Conservation (phyloP, 305 asterid species). For the Solanum hybrid region DNA sequence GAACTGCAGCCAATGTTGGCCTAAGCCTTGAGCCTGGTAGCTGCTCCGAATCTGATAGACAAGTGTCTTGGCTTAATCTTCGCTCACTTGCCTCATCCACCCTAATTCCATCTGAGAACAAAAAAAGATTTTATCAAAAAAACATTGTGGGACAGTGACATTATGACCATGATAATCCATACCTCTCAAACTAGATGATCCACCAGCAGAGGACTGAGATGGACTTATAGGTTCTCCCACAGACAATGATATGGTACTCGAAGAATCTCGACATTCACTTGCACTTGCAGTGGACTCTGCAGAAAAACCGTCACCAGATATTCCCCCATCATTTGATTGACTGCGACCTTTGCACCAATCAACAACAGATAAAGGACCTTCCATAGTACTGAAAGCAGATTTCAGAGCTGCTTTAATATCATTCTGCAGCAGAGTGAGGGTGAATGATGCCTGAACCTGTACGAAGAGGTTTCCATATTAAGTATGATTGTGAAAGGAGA, state of each 20-base stretch:
- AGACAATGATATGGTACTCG: conserved; percentile 61
- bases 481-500: background rate
- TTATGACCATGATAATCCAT: conserved; percentile 5
- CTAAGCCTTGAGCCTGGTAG: conserved; percentile 61
- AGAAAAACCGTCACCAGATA: conserved; percentile 63
- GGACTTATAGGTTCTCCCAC: conserved; percentile 94
- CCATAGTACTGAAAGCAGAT: conserved; percentile 87
- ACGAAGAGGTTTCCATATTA: conserved; percentile 12
- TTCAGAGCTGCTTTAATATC: conserved; percentile 88
- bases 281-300: conserved; percentile 94
- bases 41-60: conserved; percentile 60
- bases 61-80: conserved; percentile 33
- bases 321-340: conserved; percentile 63
- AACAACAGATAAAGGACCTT: conserved; percentile 84
- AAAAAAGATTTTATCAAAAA: conserved; percentile 13
- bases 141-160: background rate
- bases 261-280: conserved; percentile 93
- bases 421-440: conserved; percentile 86
- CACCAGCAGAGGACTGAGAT: conserved; percentile 61
- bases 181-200: conserved; percentile 55
- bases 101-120: conserved; percentile 56
- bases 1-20: conserved; percentile 83
- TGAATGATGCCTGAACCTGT: conserved; percentile 92
- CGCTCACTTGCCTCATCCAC: conserved; percentile 57
- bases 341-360: conserved; percentile 99